Evolutionary conservation across 176 grass and related monocot genomes (phyloP), one percentile per base, ranked within the genome.

Genomic region (Raddia distichophylla): DNA sequence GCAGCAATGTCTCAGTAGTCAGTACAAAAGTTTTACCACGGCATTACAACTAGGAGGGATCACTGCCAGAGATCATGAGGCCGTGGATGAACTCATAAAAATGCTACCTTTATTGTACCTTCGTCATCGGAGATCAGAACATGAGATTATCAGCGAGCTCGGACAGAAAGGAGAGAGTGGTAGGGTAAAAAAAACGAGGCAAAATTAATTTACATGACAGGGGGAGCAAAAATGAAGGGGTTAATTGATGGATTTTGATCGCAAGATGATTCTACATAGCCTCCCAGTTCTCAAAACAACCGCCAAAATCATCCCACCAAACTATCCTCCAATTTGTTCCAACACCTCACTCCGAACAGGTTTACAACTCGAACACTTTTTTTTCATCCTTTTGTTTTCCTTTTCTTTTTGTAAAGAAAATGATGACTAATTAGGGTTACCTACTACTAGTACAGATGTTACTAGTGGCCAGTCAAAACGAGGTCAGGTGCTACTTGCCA

Each of bases 181-280:
- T 20, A 34, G 47, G 17, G 14, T 59, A 76, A 79, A 64, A 81
- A 81, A 75, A 56, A 60, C 11, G 61, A 47, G 69, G 14, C 48
- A 15, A 75, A 84, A 89, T 75, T 86, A 84, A 89, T 75, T 86
- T 86, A 82, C 87, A 87, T 0, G 42, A 45, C 47, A 75, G n/a
- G 27, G 27, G 7, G 35, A 84, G 64, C 73, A 87, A 76, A 56
- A 56, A 73, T n/a, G 50, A 34, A 72, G 11, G 16, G 44, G 49
- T 73, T 17, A 51, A 60, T 84, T 80, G 84, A 60, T 53, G 86
- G 73, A 77, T 81, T 74, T 74, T 13, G 73, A 73, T 73, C 3
- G 17, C 13, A 5, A 7, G 45, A 33, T 46, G 12, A 12, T 44
- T 67, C 50, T 70, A 79, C 17, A 59, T 54, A 60, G 17, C 44